Conservation (phyloP, 805 yeast genomes). For the Starmera amethionina region DNA sequence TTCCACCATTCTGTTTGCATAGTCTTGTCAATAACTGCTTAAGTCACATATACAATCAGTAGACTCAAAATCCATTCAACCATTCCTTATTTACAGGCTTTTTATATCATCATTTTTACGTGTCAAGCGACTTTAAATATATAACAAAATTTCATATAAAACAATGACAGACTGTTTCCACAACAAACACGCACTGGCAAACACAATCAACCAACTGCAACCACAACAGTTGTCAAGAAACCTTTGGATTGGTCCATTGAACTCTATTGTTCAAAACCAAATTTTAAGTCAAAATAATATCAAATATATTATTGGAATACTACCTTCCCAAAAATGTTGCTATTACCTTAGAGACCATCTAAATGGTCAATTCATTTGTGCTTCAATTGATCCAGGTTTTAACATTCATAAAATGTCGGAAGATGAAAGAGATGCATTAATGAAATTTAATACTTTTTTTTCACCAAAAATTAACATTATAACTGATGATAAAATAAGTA, state of each 20-base stretch:
- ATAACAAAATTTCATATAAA: background rate
- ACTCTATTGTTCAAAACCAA: conserved; percentile 27
- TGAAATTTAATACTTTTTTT: conserved; percentile 18
- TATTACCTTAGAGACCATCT: conserved; percentile 19
- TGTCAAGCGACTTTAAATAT: no score
- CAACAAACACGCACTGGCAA: conserved; percentile 16
- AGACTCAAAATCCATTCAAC: no score
- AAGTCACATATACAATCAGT: no score
- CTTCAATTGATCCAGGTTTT: conserved; percentile 26
- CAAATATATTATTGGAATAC: conserved; percentile 25
- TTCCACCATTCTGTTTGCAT: no score
- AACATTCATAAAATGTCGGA: conserved; percentile 19
- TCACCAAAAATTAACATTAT: conserved; percentile 10
- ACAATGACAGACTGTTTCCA: conserved; percentile 13
- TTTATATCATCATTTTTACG: no score
- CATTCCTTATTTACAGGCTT: no score
- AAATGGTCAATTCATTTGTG: conserved; percentile 18
- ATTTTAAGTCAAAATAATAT: conserved; percentile 30
- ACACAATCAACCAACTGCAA: conserved; percentile 17
- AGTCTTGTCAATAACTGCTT: no score
- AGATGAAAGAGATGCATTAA: conserved; percentile 16
- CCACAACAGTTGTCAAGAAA: conserved; percentile 33
- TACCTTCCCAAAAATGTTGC: conserved; percentile 24
- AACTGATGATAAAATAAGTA: conserved; percentile 13
- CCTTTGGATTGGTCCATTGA: conserved; percentile 38